Percentiles rank a stretch among this genome's conserved stretches.
Evolutionary conservation across 2,329 filamentous ascomycete species (phyloP).

Genomic region (Didymella glomerata): DNA sequence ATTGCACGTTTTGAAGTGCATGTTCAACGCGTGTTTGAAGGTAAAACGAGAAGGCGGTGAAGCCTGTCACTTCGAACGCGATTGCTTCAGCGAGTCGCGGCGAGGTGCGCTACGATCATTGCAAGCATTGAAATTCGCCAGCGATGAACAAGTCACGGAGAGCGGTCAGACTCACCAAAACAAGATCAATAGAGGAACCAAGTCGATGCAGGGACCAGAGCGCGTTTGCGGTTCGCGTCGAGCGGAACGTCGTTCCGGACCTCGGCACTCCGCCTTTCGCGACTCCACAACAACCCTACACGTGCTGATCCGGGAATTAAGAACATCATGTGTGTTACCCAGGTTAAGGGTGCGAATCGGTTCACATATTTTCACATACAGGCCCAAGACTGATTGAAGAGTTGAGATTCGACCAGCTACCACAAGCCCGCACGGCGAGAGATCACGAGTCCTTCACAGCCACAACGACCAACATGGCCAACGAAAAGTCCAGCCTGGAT

Average conservation of each 20-base stretch:
- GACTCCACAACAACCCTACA: background rate
- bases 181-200: background rate
- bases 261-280: constrained; percentile 7
- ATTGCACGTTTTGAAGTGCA: background rate
- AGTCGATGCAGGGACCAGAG: background rate
- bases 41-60: constrained; percentile 22
- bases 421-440: background rate
- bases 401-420: background rate
- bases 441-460: background rate
- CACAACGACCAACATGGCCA: constrained; percentile 18
- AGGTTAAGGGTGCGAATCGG: background rate
- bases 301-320: background rate
- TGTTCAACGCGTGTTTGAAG: background rate
- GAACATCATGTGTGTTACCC: background rate
- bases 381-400: background rate
- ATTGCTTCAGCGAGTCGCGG: background rate
- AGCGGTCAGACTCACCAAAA: background rate
- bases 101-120: background rate
- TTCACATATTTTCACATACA: background rate
- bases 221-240: constrained; percentile 1
- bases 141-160: background rate
- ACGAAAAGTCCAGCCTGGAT: constrained; percentile 3
- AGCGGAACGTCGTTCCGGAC: constrained; percentile 4
- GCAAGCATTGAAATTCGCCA: background rate
- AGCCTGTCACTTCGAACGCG: constrained; percentile 8